Percentiles rank a stretch among this genome's conserved stretches.
Evolutionary conservation across 164 flowering plant species (phyloP).

Genomic region (Chimonanthus salicifolius): DNA sequence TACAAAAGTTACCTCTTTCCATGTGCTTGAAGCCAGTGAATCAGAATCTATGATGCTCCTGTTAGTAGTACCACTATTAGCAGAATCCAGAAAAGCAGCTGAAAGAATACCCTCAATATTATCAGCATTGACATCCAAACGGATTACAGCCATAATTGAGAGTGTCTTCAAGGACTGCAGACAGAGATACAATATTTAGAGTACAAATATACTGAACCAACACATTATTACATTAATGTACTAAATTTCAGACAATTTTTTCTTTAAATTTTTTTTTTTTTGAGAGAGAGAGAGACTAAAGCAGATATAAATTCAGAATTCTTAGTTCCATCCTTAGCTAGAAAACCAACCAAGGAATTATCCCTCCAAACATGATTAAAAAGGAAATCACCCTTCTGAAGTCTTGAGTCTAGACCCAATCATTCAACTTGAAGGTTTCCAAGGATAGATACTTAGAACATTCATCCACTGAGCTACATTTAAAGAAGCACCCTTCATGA

Average conservation of each 20-base stretch:
- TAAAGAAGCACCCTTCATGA: too few species aligned
- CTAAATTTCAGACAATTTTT: background rate
- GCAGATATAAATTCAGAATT: too few species aligned
- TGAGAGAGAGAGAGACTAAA: too few species aligned
- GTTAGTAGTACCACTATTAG: constrained; percentile 25
- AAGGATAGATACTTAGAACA: too few species aligned
- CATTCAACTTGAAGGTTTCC: too few species aligned
- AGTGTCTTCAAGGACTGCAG: constrained; percentile 89
- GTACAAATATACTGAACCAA: background rate
- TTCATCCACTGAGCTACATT: too few species aligned
- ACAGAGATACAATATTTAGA: background rate
- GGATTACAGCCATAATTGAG: constrained; percentile 81
- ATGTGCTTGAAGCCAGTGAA: constrained; percentile 94
- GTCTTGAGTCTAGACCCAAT: too few species aligned
- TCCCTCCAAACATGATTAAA: too few species aligned
- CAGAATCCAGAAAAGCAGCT: constrained; percentile 55
- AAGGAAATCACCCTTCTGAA: too few species aligned
- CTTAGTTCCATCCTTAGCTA: too few species aligned
- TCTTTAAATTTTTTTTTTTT: too few species aligned
- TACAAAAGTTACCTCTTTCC: constrained; percentile 67
- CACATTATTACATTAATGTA: background rate
- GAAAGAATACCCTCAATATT: constrained; percentile 61
- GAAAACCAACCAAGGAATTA: too few species aligned
- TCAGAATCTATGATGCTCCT: constrained; percentile 53
- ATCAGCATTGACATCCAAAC: constrained; percentile 70